Conservation (phyloP, 2,329 filamentous ascomycete genomes). For the Neonectria faginata region DNA sequence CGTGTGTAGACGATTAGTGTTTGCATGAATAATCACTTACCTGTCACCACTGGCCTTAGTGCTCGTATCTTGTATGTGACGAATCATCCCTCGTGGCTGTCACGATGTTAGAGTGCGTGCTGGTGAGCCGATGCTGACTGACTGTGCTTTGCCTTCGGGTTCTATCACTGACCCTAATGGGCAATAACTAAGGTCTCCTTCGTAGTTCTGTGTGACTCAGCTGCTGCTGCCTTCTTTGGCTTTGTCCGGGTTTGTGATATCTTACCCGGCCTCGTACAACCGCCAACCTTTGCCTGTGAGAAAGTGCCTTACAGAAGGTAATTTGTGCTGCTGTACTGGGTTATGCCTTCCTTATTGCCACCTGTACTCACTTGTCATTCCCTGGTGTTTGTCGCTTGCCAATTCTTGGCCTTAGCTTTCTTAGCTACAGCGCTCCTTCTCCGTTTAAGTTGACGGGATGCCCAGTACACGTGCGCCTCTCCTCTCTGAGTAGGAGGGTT, state of each 20-base stretch:
- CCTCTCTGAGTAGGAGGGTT: neutral
- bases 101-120: too few relatives aligned
- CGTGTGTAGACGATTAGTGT: conserved; percentile 53
- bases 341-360: neutral
- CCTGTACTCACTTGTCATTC: neutral
- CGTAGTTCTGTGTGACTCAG: too few relatives aligned
- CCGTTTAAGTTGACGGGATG: neutral
- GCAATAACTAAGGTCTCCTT: too few relatives aligned
- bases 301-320: neutral
- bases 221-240: neutral
- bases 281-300: neutral
- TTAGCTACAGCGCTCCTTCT: neutral
- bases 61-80: neutral
- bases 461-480: neutral
- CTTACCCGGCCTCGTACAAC: neutral
- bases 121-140: neutral
- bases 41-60: conserved; percentile 9
- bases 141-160: neutral
- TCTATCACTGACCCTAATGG: too few relatives aligned
- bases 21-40: conserved; percentile 49
- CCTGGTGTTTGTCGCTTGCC: neutral
- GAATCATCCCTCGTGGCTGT: neutral
- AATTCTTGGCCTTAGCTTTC: neutral
- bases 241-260: neutral
- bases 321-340: neutral